Base-by-base conservation (phyloP, 2,329 filamentous ascomycete genomes). In the Xylariaceae sp. region DNA sequence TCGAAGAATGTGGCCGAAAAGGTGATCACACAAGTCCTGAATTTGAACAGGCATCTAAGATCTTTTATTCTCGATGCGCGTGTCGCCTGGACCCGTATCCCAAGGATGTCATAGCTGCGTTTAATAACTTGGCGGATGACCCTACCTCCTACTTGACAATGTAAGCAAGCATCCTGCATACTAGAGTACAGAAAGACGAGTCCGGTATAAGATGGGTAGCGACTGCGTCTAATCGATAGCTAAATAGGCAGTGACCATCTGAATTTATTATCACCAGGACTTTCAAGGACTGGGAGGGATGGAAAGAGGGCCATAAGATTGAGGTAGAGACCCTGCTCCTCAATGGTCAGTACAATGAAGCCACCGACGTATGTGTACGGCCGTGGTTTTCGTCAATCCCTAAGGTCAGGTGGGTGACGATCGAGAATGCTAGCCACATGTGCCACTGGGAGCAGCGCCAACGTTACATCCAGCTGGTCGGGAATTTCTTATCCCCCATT, bases 381-480 rank as follows among this genome's bases (percentile, higher is more conserved):
- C 64, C 65, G 0, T 67, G 64, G 61, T 67, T 66, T 39, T 60
- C 35, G 32, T 26, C 33, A 2, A 68, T 67, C 23, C 52, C 53
- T 1, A 64, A 61, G 46, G 62, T 64, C 36, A 64, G 60, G 42
- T 68, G 66, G 66, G 59, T 66, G 2, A 67, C 63, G 3, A 51
- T 68, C 2, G 61, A 59, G 10, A 60, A 64, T 11, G 41, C 57
- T 23, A 60, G 53, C 15, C 65, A 67, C 18, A 56, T 60, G 50
- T 52, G 56, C 3, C 53, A 63, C 10, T 68, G 56, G 58, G 66
- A 68, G 49, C 61, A 64, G 8, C 45, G 54, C 3, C 55, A 63
- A 27, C 54, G 63, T 15, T 68, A 52, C 27, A 61, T 66, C 37
- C 50, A 65, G 33, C 52, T 75, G 3, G 53, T 54, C 20, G 52